These are phyloP conservation scores for Megacollybia marginata DNA, from an alignment of 768 basidiomycete species.

Conservation along the genomic window DNA sequence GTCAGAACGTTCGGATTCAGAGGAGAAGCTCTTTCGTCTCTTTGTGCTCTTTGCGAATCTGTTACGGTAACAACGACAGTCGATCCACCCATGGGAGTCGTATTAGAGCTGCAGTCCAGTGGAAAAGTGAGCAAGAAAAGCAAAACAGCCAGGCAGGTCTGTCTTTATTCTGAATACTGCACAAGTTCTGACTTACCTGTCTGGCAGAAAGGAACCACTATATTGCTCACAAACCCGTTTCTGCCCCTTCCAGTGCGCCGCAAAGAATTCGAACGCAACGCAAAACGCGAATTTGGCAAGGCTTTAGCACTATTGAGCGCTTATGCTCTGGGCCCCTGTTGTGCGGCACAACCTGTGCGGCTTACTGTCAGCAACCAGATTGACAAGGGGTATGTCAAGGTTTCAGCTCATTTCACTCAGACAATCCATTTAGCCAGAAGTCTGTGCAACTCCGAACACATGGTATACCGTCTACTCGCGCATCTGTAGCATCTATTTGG, in stretches of 20 bases:
- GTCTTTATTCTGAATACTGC: constrained; percentile 6
- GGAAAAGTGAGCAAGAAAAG: constrained; percentile 53
- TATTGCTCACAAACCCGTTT: constrained; percentile 67
- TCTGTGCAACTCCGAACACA: constrained; percentile 66
- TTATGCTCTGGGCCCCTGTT: constrained; percentile 83
- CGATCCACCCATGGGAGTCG: constrained; percentile 68
- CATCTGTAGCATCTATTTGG: constrained; percentile 74
- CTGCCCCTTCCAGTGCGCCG: constrained; percentile 79
- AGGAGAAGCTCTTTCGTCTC: constrained; percentile 90
- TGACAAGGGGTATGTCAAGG: constrained; percentile 56
- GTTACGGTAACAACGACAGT: constrained; percentile 74
- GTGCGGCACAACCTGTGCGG: constrained; percentile 45
- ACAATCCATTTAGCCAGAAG: constrained; percentile 39
- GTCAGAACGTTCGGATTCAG: constrained; percentile 90
- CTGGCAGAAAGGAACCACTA: constrained; percentile 78
- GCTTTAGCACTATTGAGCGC: constrained; percentile 75
- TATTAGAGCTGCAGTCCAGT: constrained; percentile 62
- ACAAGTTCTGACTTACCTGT: background rate
- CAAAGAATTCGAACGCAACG: constrained; percentile 85
- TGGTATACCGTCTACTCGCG: constrained; percentile 52
- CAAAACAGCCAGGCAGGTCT: constrained; percentile 73
- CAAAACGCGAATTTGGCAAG: constrained; percentile 85
- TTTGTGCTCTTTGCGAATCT: constrained; percentile 75
- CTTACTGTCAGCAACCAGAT: constrained; percentile 64
- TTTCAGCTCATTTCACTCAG: background rate